Evolutionary conservation across 2,329 filamentous ascomycete genomes (phyloP), one percentile per base, ranked within the genome.

Genomic region (Verticillium nubilum): DNA sequence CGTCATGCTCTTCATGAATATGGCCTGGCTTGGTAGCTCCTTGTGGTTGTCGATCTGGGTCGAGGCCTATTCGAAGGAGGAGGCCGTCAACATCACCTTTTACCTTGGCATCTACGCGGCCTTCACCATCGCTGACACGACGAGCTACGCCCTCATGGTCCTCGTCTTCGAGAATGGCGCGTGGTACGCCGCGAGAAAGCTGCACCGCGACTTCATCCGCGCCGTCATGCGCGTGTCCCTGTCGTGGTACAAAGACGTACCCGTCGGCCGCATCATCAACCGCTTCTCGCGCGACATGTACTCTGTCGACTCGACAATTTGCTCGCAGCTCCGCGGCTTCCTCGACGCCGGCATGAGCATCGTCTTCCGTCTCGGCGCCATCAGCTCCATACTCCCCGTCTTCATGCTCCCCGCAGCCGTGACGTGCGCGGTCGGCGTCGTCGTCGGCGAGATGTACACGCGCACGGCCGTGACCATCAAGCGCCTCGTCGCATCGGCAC

Each of bases 281-380:
- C 78, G 83, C 13, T 83, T 85, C 63, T 80, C 80, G 1, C 80
- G 82, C 35, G 83, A 86, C 61, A 83, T 84, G 67, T 74, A 76
- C n/a, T 82, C 82, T 0, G 75, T 86, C 57, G 83, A 86, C 63
- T 77, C 74, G 7, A 66, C 71, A 1, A 68, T 86, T 6, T 75
- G 77, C 23, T 70, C 73, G 1, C 76, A 80, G 72, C 70, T 84
- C 0, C 75, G 78, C 5, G 64, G 66, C 47, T 74, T 73, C 2
- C 59, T 82, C 10, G 78, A 81, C 59, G 72, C 73, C 13, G 63
- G 69, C 10, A 70, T 80, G 57, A 68, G 74, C 19, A 70, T 82
- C 59, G 59, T 79, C 25, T 78, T 81, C 57, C 76, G 79, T 6
- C 71, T 82, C 47, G 77, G 71, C 0, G 76, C 76, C 35, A 77